A percentile compares a stretch with the other conserved stretches of the same genome.
Evolutionary conservation across 2,329 filamentous ascomycete species (phyloP).

Genomic region (Fusarium torreyae): DNA sequence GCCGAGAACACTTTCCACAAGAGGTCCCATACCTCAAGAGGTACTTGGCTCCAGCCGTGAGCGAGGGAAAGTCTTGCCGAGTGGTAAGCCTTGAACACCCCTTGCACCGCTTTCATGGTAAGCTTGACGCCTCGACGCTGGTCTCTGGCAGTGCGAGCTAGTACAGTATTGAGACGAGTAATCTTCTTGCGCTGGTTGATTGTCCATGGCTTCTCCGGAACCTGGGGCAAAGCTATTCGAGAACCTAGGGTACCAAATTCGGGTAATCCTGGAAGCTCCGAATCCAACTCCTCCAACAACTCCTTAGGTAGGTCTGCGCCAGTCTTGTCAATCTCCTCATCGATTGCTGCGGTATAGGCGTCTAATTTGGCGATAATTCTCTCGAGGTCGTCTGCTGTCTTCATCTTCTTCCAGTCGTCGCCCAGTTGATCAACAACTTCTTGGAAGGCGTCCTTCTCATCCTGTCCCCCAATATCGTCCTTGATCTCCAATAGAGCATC

Average conservation of each 20-base stretch:
- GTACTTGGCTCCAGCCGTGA: slow-evolving; percentile 68
- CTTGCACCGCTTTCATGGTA: slow-evolving; percentile 56
- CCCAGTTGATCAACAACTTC: slow-evolving; percentile 56
- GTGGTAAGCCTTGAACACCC: slow-evolving; percentile 67
- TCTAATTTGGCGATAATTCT: slow-evolving; percentile 54
- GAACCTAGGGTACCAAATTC: slow-evolving; percentile 46
- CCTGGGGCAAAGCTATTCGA: slow-evolving; percentile 52
- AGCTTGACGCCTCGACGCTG: slow-evolving; percentile 49
- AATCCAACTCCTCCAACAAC: slow-evolving; percentile 53
- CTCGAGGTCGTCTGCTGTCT: slow-evolving; percentile 54
- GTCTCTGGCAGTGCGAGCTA: slow-evolving; percentile 51
- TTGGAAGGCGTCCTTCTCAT: slow-evolving; percentile 55
- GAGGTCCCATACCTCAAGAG: slow-evolving; percentile 72
- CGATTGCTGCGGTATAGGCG: slow-evolving; percentile 55
- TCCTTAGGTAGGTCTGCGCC: slow-evolving; percentile 53
- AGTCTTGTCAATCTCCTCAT: slow-evolving; percentile 54
- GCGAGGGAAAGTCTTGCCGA: slow-evolving; percentile 62
- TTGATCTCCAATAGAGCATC: slow-evolving; percentile 58
- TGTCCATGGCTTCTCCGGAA: slow-evolving; percentile 57
- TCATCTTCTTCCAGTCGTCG: slow-evolving; percentile 51
- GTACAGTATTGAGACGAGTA: slow-evolving; percentile 53
- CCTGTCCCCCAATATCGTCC: slow-evolving; percentile 54
- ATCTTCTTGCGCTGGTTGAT: slow-evolving; percentile 58
- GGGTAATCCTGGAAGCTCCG: slow-evolving; percentile 49
- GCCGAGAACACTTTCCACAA: slow-evolving; percentile 76